Conservation (phyloP, 192 early-diverging fungal genomes). For the Paraglomus occultum region DNA sequence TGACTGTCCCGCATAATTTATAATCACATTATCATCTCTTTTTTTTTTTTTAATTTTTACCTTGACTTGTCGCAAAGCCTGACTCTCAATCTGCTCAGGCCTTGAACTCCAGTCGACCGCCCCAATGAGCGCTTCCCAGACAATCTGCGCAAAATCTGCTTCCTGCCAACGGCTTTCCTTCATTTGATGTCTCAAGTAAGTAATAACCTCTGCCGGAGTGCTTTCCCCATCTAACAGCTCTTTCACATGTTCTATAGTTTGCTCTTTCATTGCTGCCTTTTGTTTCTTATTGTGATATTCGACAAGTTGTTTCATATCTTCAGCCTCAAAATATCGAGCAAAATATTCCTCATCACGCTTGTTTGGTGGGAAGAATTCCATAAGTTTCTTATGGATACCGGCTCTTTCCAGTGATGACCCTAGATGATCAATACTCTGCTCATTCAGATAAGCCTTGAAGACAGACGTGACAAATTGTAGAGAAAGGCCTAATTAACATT, state of each 20-base stretch:
- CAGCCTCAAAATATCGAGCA: slow-evolving; percentile 88
- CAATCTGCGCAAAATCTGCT: slow-evolving; percentile 66
- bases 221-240: slow-evolving; percentile 59
- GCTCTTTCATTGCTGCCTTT: slow-evolving; percentile 62
- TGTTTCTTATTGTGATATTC: slow-evolving; percentile 77
- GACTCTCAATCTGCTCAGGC: slow-evolving; percentile 82
- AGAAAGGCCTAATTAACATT: slow-evolving; percentile 57
- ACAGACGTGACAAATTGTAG: slow-evolving; percentile 82
- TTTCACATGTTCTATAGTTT: slow-evolving; percentile 58
- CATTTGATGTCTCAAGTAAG: slow-evolving; percentile 63
- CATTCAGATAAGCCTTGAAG: slow-evolving; percentile 75
- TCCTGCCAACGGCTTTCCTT: slow-evolving; percentile 74
- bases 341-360: slow-evolving; percentile 88
- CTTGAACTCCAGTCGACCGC: slow-evolving; percentile 76
- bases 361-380: slow-evolving; percentile 90
- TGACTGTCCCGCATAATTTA: too few relatives aligned
- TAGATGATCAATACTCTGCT: slow-evolving; percentile 77
- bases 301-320: slow-evolving; percentile 86
- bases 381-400: slow-evolving; percentile 71
- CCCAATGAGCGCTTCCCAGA: slow-evolving; percentile 83
- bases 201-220: slow-evolving; percentile 52
- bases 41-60: slow-evolving; percentile 30
- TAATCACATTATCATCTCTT: background rate
- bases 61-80: slow-evolving; percentile 60
- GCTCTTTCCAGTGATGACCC: slow-evolving; percentile 64